Evolutionary conservation across 2,329 filamentous ascomycete species (phyloP).

Genomic region (Phaeosphaeriaceae sp.): DNA sequence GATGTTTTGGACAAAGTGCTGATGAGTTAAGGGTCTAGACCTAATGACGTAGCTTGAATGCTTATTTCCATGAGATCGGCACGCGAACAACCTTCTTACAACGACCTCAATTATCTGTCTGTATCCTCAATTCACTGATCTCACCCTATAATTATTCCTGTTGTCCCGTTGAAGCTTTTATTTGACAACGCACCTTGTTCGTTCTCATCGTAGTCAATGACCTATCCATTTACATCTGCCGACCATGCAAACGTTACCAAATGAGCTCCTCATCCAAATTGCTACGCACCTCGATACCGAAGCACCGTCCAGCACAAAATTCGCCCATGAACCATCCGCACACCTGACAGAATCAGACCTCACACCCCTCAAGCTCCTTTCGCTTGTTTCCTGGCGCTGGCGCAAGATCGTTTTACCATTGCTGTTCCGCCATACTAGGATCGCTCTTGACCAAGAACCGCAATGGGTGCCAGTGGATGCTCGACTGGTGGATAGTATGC

Average conservation of each 20-base stretch:
- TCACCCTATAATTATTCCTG: neutral
- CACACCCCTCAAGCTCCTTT: slow-evolving; percentile 39
- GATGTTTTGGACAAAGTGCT: neutral
- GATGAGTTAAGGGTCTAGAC: too few species aligned
- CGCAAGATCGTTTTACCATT: slow-evolving; percentile 40
- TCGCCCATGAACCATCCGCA: slow-evolving; percentile 40
- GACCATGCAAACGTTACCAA: slow-evolving; percentile 40
- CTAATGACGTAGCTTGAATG: slow-evolving; percentile 1
- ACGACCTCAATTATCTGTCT: neutral
- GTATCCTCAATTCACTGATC: neutral
- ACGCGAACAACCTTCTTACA: neutral
- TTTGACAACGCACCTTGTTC: neutral
- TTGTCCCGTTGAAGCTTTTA: neutral
- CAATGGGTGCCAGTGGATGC: slow-evolving; percentile 46
- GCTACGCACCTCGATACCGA: slow-evolving; percentile 36
- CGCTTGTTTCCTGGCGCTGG: slow-evolving; percentile 41
- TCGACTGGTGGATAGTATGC: slow-evolving; percentile 42
- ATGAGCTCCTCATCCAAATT: slow-evolving; percentile 47
- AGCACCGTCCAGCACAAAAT: slow-evolving; percentile 42
- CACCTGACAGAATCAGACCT: slow-evolving; percentile 30
- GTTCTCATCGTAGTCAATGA: neutral
- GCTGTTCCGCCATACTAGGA: slow-evolving; percentile 39
- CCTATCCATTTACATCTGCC: neutral
- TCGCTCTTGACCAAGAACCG: slow-evolving; percentile 34
- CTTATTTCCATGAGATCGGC: neutral